phyloP scores from a whole-genome alignment of 2,329 filamentous ascomycete genomes.

The Triangularia verruculosa region DNA sequence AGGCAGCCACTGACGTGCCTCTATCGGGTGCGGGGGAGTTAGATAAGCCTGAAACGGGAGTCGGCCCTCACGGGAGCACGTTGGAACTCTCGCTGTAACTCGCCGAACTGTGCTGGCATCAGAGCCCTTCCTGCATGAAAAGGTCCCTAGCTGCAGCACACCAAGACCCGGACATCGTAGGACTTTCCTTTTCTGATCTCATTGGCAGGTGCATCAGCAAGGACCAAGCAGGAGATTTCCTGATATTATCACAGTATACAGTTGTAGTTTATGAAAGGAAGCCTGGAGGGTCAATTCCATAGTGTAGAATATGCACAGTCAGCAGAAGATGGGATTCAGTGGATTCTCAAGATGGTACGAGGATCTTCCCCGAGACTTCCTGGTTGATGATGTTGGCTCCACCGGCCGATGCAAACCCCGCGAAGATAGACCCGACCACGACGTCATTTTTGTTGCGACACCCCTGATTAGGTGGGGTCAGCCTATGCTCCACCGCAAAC shows the following conservation, averaged over 20 bases:
- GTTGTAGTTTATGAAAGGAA: too few species aligned
- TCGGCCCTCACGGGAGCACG: constrained; percentile 22
- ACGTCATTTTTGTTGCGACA: background rate
- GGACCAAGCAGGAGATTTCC: too few species aligned
- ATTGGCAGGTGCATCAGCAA: too few species aligned
- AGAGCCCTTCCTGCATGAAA: background rate
- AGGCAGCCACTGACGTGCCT: constrained; percentile 23
- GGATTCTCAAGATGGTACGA: background rate
- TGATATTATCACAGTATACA: too few species aligned
- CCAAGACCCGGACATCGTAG: background rate
- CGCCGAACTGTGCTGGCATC: background rate
- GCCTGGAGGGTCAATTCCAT: too few species aligned
- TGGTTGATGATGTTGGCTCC: background rate
- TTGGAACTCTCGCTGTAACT: constrained; percentile 2
- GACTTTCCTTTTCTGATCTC: background rate
- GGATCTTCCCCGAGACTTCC: background rate
- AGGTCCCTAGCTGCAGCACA: background rate
- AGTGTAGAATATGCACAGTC: too few species aligned
- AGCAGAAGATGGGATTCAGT: too few species aligned
- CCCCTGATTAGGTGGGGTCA: background rate
- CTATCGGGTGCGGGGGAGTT: background rate
- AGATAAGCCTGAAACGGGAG: constrained; percentile 1
- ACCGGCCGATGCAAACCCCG: background rate
- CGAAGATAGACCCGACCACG: background rate
- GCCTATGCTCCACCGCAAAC: background rate